Percentiles rank a stretch among this genome's conserved stretches.
Conservation (phyloP, 257 asterid species). For the Penstemon davidsonii region DNA sequence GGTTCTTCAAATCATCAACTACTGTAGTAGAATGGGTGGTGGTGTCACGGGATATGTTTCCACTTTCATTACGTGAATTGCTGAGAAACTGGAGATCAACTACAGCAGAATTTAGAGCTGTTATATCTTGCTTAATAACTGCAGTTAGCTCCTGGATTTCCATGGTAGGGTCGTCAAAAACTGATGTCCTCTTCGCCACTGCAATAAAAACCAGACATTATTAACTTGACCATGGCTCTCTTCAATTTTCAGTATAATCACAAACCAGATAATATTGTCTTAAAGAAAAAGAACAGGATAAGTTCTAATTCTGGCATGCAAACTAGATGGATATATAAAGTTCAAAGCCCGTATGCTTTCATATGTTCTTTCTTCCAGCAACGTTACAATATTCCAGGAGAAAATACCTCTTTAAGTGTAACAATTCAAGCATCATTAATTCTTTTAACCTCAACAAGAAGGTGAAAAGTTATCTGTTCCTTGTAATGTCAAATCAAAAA, state of each 20-base stretch:
- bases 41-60: conserved; percentile 64
- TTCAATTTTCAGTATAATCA: not conserved
- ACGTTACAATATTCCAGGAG: conserved; percentile 12
- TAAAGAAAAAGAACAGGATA: not conserved
- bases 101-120: conserved; percentile 86
- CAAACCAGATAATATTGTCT: not conserved
- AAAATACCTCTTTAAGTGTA: not conserved
- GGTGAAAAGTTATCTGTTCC: not conserved
- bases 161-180: conserved; percentile 86
- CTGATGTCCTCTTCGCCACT: conserved; percentile 96
- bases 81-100: conserved; percentile 80
- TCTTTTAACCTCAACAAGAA: not conserved
- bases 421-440: conserved; percentile 10
- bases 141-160: conserved; percentile 95
- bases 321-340: not conserved
- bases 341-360: not conserved
- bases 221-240: conserved; percentile 6
- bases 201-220: conserved; percentile 27
- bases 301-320: not conserved
- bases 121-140: conserved; percentile 91
- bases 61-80: conserved; percentile 64
- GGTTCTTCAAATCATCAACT: conserved; percentile 89
- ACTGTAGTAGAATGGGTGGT: conserved; percentile 86
- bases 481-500: not conserved
- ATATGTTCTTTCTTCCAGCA: not conserved